Evolutionary conservation across 768 basidiomycete genomes (phyloP).

Genomic region (Lenzites betulinus): DNA sequence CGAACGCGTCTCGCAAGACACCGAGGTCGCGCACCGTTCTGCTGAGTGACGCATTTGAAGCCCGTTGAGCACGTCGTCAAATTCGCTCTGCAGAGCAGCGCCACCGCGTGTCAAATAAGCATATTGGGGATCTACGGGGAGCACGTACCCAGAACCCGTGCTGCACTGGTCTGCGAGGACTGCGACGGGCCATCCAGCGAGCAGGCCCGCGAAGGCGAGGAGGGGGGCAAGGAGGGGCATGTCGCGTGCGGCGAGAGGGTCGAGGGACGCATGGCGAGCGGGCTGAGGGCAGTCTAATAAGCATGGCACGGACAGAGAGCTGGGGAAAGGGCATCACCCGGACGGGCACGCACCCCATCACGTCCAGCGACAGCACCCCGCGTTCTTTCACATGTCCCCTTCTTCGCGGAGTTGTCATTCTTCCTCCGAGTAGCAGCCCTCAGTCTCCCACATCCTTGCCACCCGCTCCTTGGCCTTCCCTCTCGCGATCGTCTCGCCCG

Average conservation of each 20-base stretch:
- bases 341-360: background rate
- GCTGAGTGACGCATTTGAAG: conserved; percentile 15
- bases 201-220: conserved; percentile 7
- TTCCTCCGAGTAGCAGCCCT: background rate
- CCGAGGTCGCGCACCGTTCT: background rate
- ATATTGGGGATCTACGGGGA: no score
- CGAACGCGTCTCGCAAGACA: background rate
- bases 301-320: background rate
- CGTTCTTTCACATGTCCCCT: conserved; percentile 1
- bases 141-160: conserved; percentile 9
- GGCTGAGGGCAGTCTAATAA: background rate
- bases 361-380: background rate
- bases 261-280: background rate
- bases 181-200: background rate
- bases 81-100: conserved; percentile 9
- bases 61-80: conserved; percentile 15
- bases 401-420: background rate
- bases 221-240: background rate
- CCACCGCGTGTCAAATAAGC: background rate
- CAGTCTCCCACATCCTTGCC: no score
- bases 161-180: background rate
- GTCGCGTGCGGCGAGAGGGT: background rate
- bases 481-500: no score
- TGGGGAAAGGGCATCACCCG: background rate
- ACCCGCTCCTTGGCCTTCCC: no score